Conservation (phyloP, 225 moss, liverwort and hornwort species). For the Physcomitrellopsis africana region DNA sequence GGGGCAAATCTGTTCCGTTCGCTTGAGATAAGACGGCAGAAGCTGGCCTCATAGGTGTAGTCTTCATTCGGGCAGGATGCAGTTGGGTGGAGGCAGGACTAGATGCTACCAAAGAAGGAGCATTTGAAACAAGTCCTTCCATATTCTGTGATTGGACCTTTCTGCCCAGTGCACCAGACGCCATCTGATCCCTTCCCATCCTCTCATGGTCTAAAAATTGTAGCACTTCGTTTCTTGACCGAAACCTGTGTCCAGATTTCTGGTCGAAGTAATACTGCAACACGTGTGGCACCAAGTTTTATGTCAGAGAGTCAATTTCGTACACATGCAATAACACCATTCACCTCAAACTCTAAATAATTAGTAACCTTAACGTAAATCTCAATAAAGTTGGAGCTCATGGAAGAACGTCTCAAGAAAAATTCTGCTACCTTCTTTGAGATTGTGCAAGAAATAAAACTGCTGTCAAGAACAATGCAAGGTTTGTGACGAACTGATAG, state of each 20-base stretch:
- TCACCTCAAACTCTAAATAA: too few relatives aligned
- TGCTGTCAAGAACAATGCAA: neutral
- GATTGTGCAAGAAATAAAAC: neutral
- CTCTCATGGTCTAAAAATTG: conserved; percentile 31
- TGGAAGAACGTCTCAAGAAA: neutral
- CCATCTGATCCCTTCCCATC: conserved; percentile 16
- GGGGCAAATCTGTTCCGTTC: conserved; percentile 18
- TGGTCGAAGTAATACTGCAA: conserved; percentile 45
- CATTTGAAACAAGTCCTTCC: neutral
- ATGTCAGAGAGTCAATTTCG: neutral
- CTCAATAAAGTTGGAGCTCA: neutral
- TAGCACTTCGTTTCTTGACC: conserved; percentile 40
- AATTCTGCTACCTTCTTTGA: too few relatives aligned
- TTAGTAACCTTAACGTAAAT: neutral
- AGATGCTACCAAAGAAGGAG: conserved; percentile 9
- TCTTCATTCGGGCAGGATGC: conserved; percentile 16
- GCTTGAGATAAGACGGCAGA: conserved; percentile 17
- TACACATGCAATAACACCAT: too few relatives aligned
- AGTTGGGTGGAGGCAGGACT: conserved; percentile 6
- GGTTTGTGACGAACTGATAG: neutral
- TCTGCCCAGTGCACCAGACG: neutral
- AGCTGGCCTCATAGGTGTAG: conserved; percentile 15
- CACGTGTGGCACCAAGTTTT: conserved; percentile 10
- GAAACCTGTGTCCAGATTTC: conserved; percentile 38
- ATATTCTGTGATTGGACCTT: conserved; percentile 14